Evolutionary conservation across 2,329 filamentous ascomycete species (phyloP).

Genomic region (Lojkania enalia): DNA sequence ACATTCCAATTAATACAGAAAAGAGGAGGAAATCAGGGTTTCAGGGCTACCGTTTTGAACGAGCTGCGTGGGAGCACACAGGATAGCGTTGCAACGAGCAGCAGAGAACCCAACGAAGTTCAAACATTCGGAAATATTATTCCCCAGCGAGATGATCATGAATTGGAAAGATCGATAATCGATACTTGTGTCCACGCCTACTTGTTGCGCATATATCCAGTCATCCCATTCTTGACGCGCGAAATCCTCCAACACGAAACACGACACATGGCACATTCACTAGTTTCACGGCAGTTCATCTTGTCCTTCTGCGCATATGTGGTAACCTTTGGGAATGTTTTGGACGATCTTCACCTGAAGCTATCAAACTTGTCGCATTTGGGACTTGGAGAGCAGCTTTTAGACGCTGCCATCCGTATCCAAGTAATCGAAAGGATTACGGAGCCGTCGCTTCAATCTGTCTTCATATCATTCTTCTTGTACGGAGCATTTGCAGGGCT

Average conservation of each 20-base stretch:
- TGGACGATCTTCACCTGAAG: conserved; percentile 1
- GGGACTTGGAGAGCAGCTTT: conserved; percentile 18
- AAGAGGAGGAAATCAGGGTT: conserved; percentile 77
- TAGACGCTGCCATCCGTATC: conserved; percentile 30
- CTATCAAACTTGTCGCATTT: background rate
- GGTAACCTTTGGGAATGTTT: conserved; percentile 25
- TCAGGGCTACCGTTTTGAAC: conserved; percentile 74
- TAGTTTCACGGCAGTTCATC: conserved; percentile 36
- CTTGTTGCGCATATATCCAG: conserved; percentile 67
- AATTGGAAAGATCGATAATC: conserved; percentile 56
- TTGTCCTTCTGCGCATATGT: conserved; percentile 45
- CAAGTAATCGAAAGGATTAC: conserved; percentile 22
- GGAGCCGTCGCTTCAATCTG: conserved; percentile 26
- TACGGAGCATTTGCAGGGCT: conserved; percentile 73
- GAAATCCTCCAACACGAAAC: conserved; percentile 28
- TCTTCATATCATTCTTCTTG: conserved; percentile 78
- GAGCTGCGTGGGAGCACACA: conserved; percentile 65
- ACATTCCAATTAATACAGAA: conserved; percentile 76
- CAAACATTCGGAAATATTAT: background rate
- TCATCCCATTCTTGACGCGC: conserved; percentile 41
- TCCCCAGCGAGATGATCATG: conserved; percentile 18
- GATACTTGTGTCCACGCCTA: conserved; percentile 70
- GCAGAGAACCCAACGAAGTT: background rate
- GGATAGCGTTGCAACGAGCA: background rate
- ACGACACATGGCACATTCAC: conserved; percentile 19